These are phyloP conservation scores for Yarrowia deformans DNA, from an alignment of 805 yeast species.

Conservation along the genomic window DNA sequence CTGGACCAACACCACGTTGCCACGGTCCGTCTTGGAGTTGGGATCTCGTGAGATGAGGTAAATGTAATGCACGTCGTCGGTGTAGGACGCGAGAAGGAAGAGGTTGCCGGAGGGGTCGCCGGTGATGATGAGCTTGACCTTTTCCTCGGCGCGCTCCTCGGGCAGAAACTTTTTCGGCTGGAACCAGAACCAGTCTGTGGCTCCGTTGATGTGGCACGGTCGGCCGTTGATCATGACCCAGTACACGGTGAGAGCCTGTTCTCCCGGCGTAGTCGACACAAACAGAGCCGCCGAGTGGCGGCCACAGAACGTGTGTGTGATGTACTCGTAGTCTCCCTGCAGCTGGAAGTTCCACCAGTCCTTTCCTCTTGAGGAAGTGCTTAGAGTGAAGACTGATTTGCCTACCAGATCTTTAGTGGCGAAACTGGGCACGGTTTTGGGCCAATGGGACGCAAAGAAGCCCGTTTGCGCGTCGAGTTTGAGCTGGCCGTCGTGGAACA, in stretches of 20 bases:
- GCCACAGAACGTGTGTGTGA: slow-evolving; percentile 14
- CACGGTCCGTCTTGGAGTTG: slow-evolving; percentile 13
- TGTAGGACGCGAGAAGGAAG: slow-evolving; percentile 13
- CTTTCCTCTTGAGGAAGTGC: slow-evolving; percentile 7
- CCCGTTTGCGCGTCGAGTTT: slow-evolving; percentile 10
- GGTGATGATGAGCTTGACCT: slow-evolving; percentile 1
- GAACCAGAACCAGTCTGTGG: slow-evolving; percentile 37
- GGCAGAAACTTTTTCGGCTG: slow-evolving; percentile 24
- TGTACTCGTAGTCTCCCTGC: slow-evolving; percentile 17
- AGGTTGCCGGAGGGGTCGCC: slow-evolving; percentile 22
- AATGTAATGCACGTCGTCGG: slow-evolving; percentile 20
- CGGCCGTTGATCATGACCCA: slow-evolving; percentile 20
- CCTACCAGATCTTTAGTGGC: slow-evolving; percentile 7
- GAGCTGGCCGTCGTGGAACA: slow-evolving; percentile 23
- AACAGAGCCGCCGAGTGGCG: slow-evolving; percentile 6
- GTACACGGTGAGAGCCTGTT: background rate
- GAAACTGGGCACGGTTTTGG: slow-evolving; percentile 2
- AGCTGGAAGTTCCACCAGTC: slow-evolving; percentile 38
- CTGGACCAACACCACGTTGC: slow-evolving; percentile 11
- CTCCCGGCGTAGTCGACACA: slow-evolving; percentile 11
- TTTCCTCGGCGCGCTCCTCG: background rate
- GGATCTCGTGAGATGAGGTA: slow-evolving; percentile 24
- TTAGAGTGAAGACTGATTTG: slow-evolving; percentile 18
- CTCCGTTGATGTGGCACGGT: slow-evolving; percentile 6
- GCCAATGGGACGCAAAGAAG: slow-evolving; percentile 17